Evolutionary conservation across 2,329 filamentous ascomycete species (phyloP), one percentile per base, ranked within the genome.

Genomic region (Alternaria postmessia): DNA sequence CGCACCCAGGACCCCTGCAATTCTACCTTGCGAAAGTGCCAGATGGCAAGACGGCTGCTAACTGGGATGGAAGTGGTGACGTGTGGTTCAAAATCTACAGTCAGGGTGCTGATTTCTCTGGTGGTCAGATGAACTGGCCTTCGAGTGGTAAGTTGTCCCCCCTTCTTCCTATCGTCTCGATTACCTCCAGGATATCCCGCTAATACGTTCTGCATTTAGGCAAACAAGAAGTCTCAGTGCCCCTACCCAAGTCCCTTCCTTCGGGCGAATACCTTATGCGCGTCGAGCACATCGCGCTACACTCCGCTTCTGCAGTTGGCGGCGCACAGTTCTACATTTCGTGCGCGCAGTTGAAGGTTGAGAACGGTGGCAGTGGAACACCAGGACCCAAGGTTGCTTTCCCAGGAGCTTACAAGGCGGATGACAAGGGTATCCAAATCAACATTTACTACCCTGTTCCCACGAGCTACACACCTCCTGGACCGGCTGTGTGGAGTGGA

Each of bases 221-320:
- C 59, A 65, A 51, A 41, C 46, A 48, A 5, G n/a, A 49, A 32
- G 68, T 74, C 62, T 72, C 61, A 18, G 79, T 79, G 51, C 76
- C 73, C 0, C 75, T 84, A 24, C 82, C 82, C 5, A 73, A 69
- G 28, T 71, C 70, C 26, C 72, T 77, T 2, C 81, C 82, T 1
- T 67, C 71, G 1, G 82, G 82, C 26, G 75, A 84, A 62, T 84
- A 84, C 65, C 70, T 84, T 14, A 68, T 84, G 20, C 73, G 82
- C 8, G 75, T 80, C 39, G 82, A 84, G 69, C 82, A 84, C 53
- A 81, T 84, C 55, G 81, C 75, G 2, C 69, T 83, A 36, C 81
- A 83, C 63, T 74, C 76, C 51, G 80, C 78, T 0, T 61, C 68
- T 5, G 63, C 62, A 3, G 53, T 59, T 7, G 71, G 70, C 1